phyloP scores from a whole-genome alignment of 148 eudicot species.

The Mesembryanthemum crystallinum region DNA sequence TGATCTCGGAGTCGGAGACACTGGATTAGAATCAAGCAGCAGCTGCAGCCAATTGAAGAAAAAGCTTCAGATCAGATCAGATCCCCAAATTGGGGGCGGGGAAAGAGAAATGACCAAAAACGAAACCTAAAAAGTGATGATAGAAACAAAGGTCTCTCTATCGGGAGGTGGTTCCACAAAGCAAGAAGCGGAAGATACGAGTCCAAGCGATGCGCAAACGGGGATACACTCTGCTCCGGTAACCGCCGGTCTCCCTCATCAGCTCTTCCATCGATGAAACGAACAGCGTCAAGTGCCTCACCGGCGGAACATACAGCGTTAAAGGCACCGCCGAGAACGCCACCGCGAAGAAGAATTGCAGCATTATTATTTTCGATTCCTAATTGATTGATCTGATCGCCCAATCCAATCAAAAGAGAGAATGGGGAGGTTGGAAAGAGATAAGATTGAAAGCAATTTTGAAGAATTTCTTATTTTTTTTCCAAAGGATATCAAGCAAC shows the following conservation, averaged over 20 bases:
- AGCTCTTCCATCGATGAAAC: constrained; percentile 32
- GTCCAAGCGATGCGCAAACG: constrained; percentile 23
- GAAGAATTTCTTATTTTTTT: too few species aligned
- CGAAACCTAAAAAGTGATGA: too few species aligned
- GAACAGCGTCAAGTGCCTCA: constrained; percentile 35
- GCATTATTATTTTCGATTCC: constrained; percentile 12
- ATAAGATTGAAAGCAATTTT: too few species aligned
- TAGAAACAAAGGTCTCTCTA: too few species aligned
- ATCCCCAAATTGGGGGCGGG: too few species aligned
- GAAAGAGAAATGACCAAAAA: too few species aligned
- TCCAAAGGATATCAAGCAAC: neutral
- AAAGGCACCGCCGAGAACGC: constrained; percentile 46
- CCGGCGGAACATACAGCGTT: constrained; percentile 40
- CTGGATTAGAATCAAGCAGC: too few species aligned
- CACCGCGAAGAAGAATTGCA: constrained; percentile 38
- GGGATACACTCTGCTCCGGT: constrained; percentile 25
- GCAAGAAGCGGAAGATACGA: constrained; percentile 20
- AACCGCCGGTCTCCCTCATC: constrained; percentile 15
- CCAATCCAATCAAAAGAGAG: neutral
- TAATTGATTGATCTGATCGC: too few species aligned
- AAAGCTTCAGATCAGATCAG: too few species aligned
- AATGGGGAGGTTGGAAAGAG: too few species aligned
- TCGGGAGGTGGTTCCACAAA: neutral
- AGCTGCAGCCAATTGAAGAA: too few species aligned
- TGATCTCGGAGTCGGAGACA: too few species aligned